These are phyloP conservation scores for Colletotrichum sidae DNA, from an alignment of 2,329 filamentous ascomycete genomes.

Conservation along the genomic window DNA sequence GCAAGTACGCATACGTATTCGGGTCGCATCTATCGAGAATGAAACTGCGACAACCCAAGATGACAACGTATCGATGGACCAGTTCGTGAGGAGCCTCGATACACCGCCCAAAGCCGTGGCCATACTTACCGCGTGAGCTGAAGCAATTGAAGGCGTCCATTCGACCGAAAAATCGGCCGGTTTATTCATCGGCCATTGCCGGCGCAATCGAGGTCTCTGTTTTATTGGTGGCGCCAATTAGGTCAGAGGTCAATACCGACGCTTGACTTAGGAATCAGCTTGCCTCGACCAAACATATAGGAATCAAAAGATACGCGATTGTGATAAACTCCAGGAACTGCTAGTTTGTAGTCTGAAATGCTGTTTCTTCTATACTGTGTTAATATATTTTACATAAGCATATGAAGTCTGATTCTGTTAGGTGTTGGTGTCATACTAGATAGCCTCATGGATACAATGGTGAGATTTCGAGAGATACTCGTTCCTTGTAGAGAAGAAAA, in stretches of 20 bases:
- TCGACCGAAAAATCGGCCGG: slow-evolving; percentile 50
- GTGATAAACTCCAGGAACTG: too few relatives aligned
- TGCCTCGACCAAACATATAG: too few relatives aligned
- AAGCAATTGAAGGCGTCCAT: slow-evolving; percentile 52
- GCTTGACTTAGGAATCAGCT: slow-evolving; percentile 35
- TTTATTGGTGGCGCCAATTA: slow-evolving; percentile 50
- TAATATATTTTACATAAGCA: too few relatives aligned
- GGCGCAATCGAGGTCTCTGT: slow-evolving; percentile 47
- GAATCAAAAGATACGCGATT: too few relatives aligned
- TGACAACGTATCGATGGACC: slow-evolving; percentile 48
- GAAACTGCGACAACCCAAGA: slow-evolving; percentile 42
- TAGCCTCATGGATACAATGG: too few relatives aligned
- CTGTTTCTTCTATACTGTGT: too few relatives aligned
- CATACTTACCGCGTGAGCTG: slow-evolving; percentile 51
- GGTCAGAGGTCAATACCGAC: slow-evolving; percentile 50
- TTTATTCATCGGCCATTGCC: slow-evolving; percentile 53
- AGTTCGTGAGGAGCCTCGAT: slow-evolving; percentile 49
- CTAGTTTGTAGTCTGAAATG: too few relatives aligned
- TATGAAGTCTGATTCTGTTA: too few relatives aligned
- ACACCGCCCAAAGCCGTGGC: slow-evolving; percentile 44
- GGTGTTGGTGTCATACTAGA: too few relatives aligned
- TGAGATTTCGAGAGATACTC: too few relatives aligned
- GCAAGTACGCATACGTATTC: slow-evolving; percentile 48
- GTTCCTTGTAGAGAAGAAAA: too few relatives aligned
- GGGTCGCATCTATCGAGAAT: slow-evolving; percentile 45